A percentile compares a stretch with the other conserved stretches of the same genome.
Evolutionary conservation across 352 stramenopile genomes (phyloP).

Genomic region (Phytophthora meadii): DNA sequence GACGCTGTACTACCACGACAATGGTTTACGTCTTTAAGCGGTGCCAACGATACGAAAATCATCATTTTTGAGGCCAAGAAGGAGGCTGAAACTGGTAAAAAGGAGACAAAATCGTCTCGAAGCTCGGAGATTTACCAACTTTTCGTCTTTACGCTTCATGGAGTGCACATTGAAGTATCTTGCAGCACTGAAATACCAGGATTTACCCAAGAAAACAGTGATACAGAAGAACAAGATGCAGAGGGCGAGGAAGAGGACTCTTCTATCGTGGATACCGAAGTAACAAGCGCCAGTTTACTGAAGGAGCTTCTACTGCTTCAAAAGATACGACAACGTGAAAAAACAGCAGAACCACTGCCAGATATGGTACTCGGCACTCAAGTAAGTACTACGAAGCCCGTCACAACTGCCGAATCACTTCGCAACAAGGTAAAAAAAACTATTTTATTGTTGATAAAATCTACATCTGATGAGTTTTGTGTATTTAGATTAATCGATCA

Average conservation of each 20-base stretch:
- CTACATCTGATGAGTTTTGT: background rate
- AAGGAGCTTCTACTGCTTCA: constrained; percentile 48
- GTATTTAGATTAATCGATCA: constrained; percentile 43
- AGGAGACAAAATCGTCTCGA: background rate
- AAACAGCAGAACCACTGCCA: constrained; percentile 30
- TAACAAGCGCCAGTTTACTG: constrained; percentile 32
- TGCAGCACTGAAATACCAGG: constrained; percentile 1
- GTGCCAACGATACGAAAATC: constrained; percentile 48
- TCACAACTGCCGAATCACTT: constrained; percentile 47
- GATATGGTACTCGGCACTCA: constrained; percentile 46
- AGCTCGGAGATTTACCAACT: constrained; percentile 17
- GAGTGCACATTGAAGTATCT: constrained; percentile 24
- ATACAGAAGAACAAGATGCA: constrained; percentile 1
- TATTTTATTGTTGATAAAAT: background rate
- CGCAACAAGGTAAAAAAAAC: constrained; percentile 43
- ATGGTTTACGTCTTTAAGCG: constrained; percentile 55
- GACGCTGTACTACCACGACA: constrained; percentile 41
- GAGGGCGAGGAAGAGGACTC: constrained; percentile 11
- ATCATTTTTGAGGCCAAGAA: constrained; percentile 33
- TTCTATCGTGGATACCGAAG: background rate
- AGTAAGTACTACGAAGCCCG: constrained; percentile 35
- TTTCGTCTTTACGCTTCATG: constrained; percentile 31
- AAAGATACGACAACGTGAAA: constrained; percentile 40
- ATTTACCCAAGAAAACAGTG: background rate
- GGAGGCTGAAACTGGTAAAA: background rate